Evolutionary conservation across 768 basidiomycete genomes (phyloP), one percentile per base, ranked within the genome.

Genomic region (Calvatia gigantea): DNA sequence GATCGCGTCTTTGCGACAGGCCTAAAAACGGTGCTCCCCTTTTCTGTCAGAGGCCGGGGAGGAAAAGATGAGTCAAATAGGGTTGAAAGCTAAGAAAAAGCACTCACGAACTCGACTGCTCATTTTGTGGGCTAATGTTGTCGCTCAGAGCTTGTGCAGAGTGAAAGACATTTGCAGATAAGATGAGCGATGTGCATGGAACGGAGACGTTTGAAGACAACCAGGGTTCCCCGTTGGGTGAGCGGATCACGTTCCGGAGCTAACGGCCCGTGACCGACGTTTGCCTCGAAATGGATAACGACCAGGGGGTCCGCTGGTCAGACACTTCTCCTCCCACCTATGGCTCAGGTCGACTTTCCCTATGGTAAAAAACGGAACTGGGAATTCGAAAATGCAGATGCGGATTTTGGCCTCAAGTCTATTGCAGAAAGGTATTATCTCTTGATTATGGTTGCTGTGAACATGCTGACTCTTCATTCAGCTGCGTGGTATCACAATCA

Each of bases 21-120:
- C 64, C 78, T 80, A 61, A 91, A 91, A 51, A 89, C 67, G 4
- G 83, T 77, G 6, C 79, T 75, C 14, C 88, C 88, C 65, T 91
- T 91, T 65, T 90, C 88, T 91, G n/a, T n/a, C n/a, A n/a, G n/a
- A 61, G 17, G 51, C 25, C 14, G 48, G 27, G 12, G 9, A 51
- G 14, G 46, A 37, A 49, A 2, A 60, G 44, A 52, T 60, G 49
- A 61, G 52, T n/a, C n/a, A 54, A 27, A 49, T n/a, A 32, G 23
- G 29, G 28, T 43, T 41, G 37, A 17, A 11, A 38, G 54, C 49
- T 17, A 52, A 47, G 14, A 27, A 23, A 45, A 38, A 23, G 21
- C 15, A 87, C 87, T 80, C 65, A 90, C 88, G 88, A 65, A 82
- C 80, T 67, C 80, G 74, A 59, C 76, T 80, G 32, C 77, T 76